Percentiles rank a stretch among this genome's conserved stretches.
phyloP scores from a whole-genome alignment of 352 stramenopile species.

The Phytophthora boehmeriae region DNA sequence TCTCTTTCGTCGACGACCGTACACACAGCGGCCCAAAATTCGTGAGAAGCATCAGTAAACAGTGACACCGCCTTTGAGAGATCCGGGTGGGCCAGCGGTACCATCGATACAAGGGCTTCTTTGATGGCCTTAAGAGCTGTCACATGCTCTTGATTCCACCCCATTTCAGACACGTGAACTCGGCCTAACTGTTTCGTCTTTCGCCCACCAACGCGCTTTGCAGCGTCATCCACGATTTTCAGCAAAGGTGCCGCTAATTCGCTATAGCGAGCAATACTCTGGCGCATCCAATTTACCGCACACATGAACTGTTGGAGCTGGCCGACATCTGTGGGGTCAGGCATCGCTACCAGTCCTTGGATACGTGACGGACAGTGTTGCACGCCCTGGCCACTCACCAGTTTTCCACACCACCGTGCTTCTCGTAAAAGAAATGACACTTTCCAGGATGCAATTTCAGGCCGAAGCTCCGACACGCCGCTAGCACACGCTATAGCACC shows the following conservation, averaged over 20 bases:
- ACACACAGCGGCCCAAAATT: conserved; percentile 6
- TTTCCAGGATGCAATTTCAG: conserved; percentile 12
- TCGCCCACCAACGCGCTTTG: not conserved
- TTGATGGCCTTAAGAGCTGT: not conserved
- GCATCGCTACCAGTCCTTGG: conserved; percentile 9
- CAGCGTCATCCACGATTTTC: conserved; percentile 3
- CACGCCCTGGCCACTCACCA: conserved; percentile 6
- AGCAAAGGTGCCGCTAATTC: not conserved
- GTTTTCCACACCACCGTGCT: conserved; percentile 11
- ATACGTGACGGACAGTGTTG: conserved; percentile 1
- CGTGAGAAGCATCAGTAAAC: conserved; percentile 7
- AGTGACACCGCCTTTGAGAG: not conserved
- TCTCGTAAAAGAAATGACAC: conserved; percentile 3
- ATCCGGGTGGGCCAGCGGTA: conserved; percentile 13
- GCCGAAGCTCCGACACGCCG: not conserved
- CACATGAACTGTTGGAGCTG: conserved; percentile 30
- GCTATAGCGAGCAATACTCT: conserved; percentile 12
- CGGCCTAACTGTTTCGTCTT: conserved; percentile 8
- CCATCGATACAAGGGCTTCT: conserved; percentile 3
- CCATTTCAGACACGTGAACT: not conserved
- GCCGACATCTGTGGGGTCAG: not conserved
- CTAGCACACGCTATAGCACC: conserved; percentile 1
- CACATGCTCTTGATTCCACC: conserved; percentile 4
- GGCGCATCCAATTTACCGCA: conserved; percentile 26
- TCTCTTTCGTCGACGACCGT: conserved; percentile 1